Evolutionary conservation across 768 basidiomycete genomes (phyloP), one percentile per base, ranked within the genome.

Genomic region (Tephrocybe sp.): DNA sequence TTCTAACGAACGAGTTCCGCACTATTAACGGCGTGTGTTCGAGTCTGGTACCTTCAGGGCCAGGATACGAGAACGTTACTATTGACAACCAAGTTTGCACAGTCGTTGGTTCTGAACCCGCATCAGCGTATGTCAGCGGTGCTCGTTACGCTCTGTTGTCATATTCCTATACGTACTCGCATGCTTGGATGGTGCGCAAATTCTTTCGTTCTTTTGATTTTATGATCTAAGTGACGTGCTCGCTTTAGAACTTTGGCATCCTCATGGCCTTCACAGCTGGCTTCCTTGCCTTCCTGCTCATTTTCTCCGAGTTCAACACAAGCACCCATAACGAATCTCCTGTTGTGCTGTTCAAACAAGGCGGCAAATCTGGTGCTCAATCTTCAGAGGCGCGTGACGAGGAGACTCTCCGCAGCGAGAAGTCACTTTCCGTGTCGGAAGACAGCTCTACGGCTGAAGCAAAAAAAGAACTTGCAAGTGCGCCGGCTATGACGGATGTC

Each of bases 1-100:
- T 93, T 31, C 73, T 95, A 65, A 73, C 81, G 17, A 95, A 93
- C 68, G 91, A 96, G 65, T 93, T 94, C 69, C 80, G 78, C 55
- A 84, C 79, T 0, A 66, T 88, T 5, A 63, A 85, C 16, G 89
- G 84, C 36, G 59, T 65, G 13, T 86, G 85, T 62, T 69, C 84
- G 22, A 66, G 69, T 30, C 69, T 88, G 12, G 79, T 84, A 0
- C 84, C 88, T 3, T 74, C 71, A 3, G 86, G 87, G 0, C 70
- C 84, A 2, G 79, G 80, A 1, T 89, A 89, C 55, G 78, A 78
- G 56, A 71, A 72, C 16, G 65, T 85, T 33, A 61, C 74, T 0
- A 54, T 85, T 11, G 62, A 59, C 4, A 89, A 92, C 62, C 90
- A 92, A 67, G 85, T 86, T 1, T 95, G 92, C 64, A 80, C 87